phyloP scores from a whole-genome alignment of 140 eudicot species.

The Cichorium intybus region DNA sequence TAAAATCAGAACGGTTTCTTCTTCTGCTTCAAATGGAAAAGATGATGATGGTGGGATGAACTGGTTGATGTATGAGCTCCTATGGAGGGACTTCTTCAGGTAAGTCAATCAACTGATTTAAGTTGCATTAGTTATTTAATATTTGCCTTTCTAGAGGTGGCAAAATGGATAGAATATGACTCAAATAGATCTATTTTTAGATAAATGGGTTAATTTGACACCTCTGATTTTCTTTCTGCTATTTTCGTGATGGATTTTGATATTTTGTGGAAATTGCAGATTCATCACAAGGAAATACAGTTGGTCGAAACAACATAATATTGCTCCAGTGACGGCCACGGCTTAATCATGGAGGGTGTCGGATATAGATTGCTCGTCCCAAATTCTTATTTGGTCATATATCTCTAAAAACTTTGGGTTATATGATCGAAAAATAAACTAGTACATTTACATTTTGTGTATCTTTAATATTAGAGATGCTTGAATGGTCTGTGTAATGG shows the following conservation, averaged over 20 bases:
- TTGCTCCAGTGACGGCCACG: slow-evolving; percentile 69
- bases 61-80: slow-evolving; percentile 88
- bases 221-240: too few species aligned
- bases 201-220: too few species aligned
- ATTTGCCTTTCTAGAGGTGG: background rate
- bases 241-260: too few species aligned
- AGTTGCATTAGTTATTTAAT: background rate
- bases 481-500: background rate
- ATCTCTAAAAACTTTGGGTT: slow-evolving; percentile 1
- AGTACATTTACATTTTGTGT: slow-evolving; percentile 9
- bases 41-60: slow-evolving; percentile 78
- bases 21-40: slow-evolving; percentile 54
- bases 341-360: slow-evolving; percentile 39
- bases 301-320: slow-evolving; percentile 51
- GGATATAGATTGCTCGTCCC: background rate
- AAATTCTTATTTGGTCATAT: slow-evolving; percentile 24
- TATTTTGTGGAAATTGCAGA: slow-evolving; percentile 33
- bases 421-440: slow-evolving; percentile 9
- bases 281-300: slow-evolving; percentile 90
- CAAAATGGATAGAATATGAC: background rate
- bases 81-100: slow-evolving; percentile 99
- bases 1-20: slow-evolving; percentile 59
- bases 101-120: slow-evolving; percentile 19
- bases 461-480: slow-evolving; percentile 5
- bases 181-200: too few species aligned